phyloP scores from a whole-genome alignment of 495 filamentous ascomycete species.

The Trichoderma reesei region DNA sequence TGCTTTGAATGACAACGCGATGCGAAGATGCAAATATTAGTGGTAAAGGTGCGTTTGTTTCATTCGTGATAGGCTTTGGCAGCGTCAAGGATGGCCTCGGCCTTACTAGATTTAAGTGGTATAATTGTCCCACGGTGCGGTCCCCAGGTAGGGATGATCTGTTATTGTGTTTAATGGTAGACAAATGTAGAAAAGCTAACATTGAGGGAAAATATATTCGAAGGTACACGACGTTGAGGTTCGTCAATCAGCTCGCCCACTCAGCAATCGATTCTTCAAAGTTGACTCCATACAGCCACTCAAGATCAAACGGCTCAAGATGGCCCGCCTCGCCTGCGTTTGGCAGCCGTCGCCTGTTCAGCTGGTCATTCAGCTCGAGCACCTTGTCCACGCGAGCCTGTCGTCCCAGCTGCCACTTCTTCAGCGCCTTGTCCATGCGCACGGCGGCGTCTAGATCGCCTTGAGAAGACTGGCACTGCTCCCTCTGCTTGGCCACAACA shows the following conservation, averaged over 20 bases:
- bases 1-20: neutral
- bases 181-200: neutral
- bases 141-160: no score
- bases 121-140: no score
- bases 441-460: neutral
- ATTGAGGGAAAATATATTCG: neutral
- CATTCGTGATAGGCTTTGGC: neutral
- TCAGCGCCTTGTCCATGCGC: neutral
- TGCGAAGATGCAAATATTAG: neutral
- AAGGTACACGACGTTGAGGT: neutral
- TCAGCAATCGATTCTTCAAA: conserved; percentile 15
- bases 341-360: conserved; percentile 17
- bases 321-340: conserved; percentile 11
- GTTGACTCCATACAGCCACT: conserved; percentile 17
- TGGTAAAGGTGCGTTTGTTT: neutral
- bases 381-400: conserved; percentile 16
- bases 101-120: no score
- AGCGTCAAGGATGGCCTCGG: no score
- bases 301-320: conserved; percentile 15
- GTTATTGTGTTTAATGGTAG: no score
- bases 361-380: conserved; percentile 16
- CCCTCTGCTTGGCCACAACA: conserved; percentile 14
- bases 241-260: conserved; percentile 6
- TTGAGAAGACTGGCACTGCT: conserved; percentile 11
- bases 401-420: conserved; percentile 17